Evolutionary conservation across 768 basidiomycete genomes (phyloP).

Genomic region (Phylloporus sp.): DNA sequence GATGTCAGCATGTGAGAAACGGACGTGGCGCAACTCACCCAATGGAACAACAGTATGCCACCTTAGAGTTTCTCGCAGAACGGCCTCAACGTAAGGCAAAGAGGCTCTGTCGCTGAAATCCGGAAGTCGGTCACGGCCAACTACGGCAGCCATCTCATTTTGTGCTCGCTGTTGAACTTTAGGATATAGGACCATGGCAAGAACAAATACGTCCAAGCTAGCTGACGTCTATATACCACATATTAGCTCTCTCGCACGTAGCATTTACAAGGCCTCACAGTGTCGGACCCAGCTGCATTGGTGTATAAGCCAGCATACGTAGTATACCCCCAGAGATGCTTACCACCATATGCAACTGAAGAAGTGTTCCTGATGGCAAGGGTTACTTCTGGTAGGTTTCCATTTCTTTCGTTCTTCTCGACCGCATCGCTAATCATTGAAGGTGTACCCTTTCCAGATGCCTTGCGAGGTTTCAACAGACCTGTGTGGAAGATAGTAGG

Average conservation of each 20-base stretch:
- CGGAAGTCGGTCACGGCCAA: constrained; percentile 20
- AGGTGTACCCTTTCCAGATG: constrained; percentile 9
- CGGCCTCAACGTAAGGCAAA: constrained; percentile 25
- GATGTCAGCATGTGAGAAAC: background rate
- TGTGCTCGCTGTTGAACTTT: constrained; percentile 22
- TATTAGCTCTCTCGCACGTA: background rate
- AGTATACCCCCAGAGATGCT: background rate
- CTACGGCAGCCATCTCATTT: constrained; percentile 21
- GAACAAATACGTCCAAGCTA: constrained; percentile 21
- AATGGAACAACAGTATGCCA: constrained; percentile 23
- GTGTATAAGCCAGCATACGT: constrained; percentile 1
- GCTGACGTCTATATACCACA: constrained; percentile 16
- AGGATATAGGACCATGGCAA: constrained; percentile 28
- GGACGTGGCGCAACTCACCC: constrained; percentile 12
- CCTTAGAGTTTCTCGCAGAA: constrained; percentile 20
- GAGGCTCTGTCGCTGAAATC: constrained; percentile 19
- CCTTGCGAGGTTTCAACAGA: constrained; percentile 8
- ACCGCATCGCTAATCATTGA: constrained; percentile 23
- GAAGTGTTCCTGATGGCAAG: constrained; percentile 20
- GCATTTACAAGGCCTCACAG: constrained; percentile 13
- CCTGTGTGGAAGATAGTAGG: background rate
- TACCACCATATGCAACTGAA: constrained; percentile 23
- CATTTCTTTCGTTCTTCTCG: constrained; percentile 17
- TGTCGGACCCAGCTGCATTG: constrained; percentile 23
- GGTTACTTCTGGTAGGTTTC: constrained; percentile 17